These are phyloP conservation scores for Phytophthora chlamydospora DNA, from an alignment of 352 stramenopile genomes.

Conservation along the genomic window DNA sequence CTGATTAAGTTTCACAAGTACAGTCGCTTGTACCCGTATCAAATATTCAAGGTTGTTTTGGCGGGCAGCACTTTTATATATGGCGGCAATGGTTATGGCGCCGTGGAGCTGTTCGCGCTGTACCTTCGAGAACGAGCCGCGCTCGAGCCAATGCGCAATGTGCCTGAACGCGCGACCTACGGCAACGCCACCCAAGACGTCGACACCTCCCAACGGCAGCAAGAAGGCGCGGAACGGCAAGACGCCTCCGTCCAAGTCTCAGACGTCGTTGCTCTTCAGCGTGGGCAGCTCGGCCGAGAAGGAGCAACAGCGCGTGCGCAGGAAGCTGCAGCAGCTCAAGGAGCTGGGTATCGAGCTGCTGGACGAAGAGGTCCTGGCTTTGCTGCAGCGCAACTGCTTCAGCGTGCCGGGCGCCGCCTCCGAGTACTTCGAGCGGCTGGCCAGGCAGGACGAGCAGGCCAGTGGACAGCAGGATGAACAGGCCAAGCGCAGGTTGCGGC, in stretches of 20 bases:
- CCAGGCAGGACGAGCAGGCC: conserved; percentile 11
- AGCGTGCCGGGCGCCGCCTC: conserved; percentile 70
- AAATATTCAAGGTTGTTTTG: too few species aligned
- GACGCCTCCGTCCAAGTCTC: conserved; percentile 6
- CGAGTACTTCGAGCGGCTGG: conserved; percentile 74
- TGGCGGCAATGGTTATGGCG: conserved; percentile 10
- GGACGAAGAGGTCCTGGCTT: conserved; percentile 47
- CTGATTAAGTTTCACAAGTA: too few species aligned
- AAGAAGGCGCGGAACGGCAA: conserved; percentile 24
- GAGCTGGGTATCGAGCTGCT: conserved; percentile 79
- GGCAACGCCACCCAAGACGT: not conserved
- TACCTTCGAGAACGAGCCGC: conserved; percentile 72
- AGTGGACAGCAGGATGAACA: conserved; percentile 15
- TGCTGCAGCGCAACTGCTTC: conserved; percentile 80
- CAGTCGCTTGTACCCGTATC: too few species aligned
- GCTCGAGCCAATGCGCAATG: conserved; percentile 55
- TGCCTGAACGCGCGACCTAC: conserved; percentile 39
- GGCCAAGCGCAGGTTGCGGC: conserved; percentile 41
- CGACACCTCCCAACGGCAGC: not conserved
- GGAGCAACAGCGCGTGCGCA: conserved; percentile 58
- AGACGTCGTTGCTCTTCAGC: conserved; percentile 47
- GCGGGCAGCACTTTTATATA: not conserved
- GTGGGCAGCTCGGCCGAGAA: conserved; percentile 74
- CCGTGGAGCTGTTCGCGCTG: conserved; percentile 75
- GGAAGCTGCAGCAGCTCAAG: conserved; percentile 78